phyloP scores from a whole-genome alignment of 768 basidiomycete genomes.

The Termitomyces bulborhizus region DNA sequence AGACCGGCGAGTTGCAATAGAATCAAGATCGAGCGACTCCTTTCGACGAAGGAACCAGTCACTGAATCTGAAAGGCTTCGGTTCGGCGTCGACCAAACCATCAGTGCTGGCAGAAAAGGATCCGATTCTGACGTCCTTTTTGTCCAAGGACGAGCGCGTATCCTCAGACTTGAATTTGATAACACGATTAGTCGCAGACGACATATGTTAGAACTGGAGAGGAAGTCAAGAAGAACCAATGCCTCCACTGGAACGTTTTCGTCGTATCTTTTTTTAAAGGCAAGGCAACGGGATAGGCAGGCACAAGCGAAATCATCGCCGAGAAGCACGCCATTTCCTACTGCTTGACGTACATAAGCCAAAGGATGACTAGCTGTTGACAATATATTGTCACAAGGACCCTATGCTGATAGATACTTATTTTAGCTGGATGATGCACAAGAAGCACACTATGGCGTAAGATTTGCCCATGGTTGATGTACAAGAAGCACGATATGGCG shows the following conservation, averaged over 20 bases:
- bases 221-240: background rate
- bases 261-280: background rate
- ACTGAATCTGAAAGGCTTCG: conserved; percentile 27
- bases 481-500: conserved; percentile 15
- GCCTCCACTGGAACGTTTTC: background rate
- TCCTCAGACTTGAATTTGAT: background rate
- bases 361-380: background rate
- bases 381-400: background rate
- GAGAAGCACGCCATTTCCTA: conserved; percentile 16
- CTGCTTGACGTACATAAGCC: background rate
- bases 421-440: conserved; percentile 6
- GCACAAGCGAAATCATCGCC: conserved; percentile 4
- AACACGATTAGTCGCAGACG: background rate
- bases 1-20: conserved; percentile 43
- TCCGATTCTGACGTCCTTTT: conserved; percentile 5
- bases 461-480: conserved; percentile 2
- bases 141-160: conserved; percentile 3
- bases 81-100: conserved; percentile 30
- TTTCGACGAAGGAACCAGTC: conserved; percentile 27
- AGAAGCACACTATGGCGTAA: conserved; percentile 18
- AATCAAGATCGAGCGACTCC: conserved; percentile 24
- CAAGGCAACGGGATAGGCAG: background rate
- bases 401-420: background rate
- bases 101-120: conserved; percentile 15
- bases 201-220: background rate